Evolutionary conservation across 768 basidiomycete genomes (phyloP).

Genomic region (Boletus vinaceobasis): DNA sequence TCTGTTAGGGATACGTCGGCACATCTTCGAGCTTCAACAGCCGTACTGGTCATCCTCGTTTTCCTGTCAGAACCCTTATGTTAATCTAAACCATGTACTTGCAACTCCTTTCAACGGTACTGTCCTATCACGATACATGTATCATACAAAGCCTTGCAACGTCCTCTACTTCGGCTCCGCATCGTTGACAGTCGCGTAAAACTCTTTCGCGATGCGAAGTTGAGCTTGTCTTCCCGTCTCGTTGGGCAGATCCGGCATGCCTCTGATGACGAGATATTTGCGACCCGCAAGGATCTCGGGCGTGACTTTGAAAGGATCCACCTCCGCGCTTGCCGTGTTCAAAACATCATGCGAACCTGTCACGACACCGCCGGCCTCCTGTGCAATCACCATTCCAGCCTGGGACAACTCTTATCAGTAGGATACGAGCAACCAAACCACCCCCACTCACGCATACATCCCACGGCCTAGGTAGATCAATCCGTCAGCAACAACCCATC

Average conservation of each 20-base stretch:
- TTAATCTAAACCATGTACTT: no score
- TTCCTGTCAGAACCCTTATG: background rate
- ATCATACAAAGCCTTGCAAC: background rate
- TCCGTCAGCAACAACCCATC: background rate
- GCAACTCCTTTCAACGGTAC: background rate
- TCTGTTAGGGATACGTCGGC: background rate
- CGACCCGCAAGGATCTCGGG: conserved; percentile 71
- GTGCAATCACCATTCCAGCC: conserved; percentile 87
- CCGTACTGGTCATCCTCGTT: background rate
- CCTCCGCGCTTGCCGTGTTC: conserved; percentile 28
- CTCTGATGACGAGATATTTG: conserved; percentile 77
- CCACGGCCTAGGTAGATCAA: conserved; percentile 54
- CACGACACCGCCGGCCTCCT: conserved; percentile 82
- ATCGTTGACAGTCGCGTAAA: conserved; percentile 80
- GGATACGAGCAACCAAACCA: background rate
- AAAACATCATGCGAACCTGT: conserved; percentile 62
- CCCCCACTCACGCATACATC: conserved; percentile 65
- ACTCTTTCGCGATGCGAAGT: conserved; percentile 76
- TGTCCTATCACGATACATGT: background rate
- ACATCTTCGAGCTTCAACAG: background rate
- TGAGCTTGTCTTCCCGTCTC: conserved; percentile 74
- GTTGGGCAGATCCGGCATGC: conserved; percentile 54
- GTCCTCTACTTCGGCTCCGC: conserved; percentile 47
- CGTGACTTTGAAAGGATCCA: conserved; percentile 57
- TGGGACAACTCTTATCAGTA: conserved; percentile 19